Evolutionary conservation across 1,284 basidiomycete genomes (phyloP).

Genomic region (Microbotryum saponariae): DNA sequence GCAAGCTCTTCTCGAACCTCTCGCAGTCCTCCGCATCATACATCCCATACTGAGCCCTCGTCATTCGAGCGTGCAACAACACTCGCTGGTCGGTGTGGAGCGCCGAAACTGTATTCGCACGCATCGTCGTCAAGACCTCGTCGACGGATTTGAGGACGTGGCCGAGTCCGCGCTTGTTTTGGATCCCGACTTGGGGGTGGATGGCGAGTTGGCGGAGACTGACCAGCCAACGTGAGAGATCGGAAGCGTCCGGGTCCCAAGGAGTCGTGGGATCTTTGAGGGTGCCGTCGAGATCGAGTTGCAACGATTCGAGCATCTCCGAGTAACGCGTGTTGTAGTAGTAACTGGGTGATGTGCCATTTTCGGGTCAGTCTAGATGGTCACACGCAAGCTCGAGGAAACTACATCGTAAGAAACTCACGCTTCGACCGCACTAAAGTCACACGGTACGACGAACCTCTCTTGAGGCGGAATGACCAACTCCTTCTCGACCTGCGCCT

Average conservation of each 20-base stretch:
- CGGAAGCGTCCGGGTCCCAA: constrained; percentile 11
- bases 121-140: constrained; percentile 28
- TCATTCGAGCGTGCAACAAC: constrained; percentile 16
- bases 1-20: constrained; percentile 29
- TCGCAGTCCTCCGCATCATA: constrained; percentile 33
- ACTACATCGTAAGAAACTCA: background rate
- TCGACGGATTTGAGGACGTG: constrained; percentile 30
- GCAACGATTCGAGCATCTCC: constrained; percentile 26
- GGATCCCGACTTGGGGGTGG: constrained; percentile 23
- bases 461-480: constrained; percentile 29
- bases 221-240: constrained; percentile 11
- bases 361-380: background rate
- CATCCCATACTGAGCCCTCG: constrained; percentile 26
- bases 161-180: constrained; percentile 11
- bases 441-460: constrained; percentile 31
- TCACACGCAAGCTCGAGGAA: too few species aligned
- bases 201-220: constrained; percentile 18
- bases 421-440: constrained; percentile 30
- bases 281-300: constrained; percentile 18
- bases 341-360: background rate
- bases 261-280: background rate
- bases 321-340: constrained; percentile 26
- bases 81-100: constrained; percentile 22
- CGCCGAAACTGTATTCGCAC: constrained; percentile 21
- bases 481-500: constrained; percentile 30